Percentiles rank a stretch among this genome's conserved stretches.
These are phyloP conservation scores for Botryotinia calthae DNA, from an alignment of 2,329 filamentous ascomycete species.

Conservation along the genomic window DNA sequence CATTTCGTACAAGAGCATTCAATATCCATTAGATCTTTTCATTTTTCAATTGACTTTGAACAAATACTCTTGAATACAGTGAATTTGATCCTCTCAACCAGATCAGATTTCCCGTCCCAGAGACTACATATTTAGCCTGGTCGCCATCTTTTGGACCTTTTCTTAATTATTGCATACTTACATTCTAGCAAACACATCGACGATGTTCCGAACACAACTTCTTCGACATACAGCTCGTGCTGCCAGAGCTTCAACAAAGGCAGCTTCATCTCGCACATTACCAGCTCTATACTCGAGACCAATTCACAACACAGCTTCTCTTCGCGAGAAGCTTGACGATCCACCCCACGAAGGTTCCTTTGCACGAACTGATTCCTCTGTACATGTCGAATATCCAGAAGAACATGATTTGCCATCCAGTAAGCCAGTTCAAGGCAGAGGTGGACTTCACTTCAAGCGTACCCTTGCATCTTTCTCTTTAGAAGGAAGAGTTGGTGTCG, in stretches of 20 bases:
- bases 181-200: not conserved
- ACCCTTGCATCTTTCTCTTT: constrained; percentile 85
- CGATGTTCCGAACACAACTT: constrained; percentile 37
- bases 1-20: not conserved
- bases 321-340: constrained; percentile 32
- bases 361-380: constrained; percentile 75
- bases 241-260: constrained; percentile 26
- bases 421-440: constrained; percentile 69
- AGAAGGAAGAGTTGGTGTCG: constrained; percentile 76
- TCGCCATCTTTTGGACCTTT: not conserved
- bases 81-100: not conserved
- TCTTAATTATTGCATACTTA: not conserved
- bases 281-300: constrained; percentile 25
- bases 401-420: constrained; percentile 71
- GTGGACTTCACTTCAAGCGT: constrained; percentile 78
- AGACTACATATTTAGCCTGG: not conserved
- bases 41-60: not conserved
- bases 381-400: constrained; percentile 75
- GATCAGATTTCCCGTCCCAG: not conserved
- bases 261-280: constrained; percentile 24
- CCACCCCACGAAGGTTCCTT: constrained; percentile 44
- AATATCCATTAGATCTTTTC: too few relatives aligned
- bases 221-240: constrained; percentile 33
- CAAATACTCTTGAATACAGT: not conserved
- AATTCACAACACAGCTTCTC: constrained; percentile 28